Base-by-base conservation (phyloP, 495 filamentous ascomycete genomes). In the Xylaria castorea region DNA sequence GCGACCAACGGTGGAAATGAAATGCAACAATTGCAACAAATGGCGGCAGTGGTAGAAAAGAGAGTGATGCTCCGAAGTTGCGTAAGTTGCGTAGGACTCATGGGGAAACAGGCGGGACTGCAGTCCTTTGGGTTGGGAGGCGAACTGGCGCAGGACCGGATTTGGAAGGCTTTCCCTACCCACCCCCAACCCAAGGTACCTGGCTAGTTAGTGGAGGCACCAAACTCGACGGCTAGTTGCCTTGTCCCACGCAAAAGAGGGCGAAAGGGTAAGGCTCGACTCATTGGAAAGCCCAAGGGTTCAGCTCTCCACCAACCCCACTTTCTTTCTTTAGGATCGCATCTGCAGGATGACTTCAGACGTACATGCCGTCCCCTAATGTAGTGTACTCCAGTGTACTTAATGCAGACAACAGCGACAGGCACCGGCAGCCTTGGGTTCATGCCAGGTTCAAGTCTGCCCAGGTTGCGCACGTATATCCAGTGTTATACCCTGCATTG, bases 241-340 rank as follows among this genome's bases (percentile, higher is more conserved):
- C 53, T 57, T 57, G 53, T 57, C 53, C 53, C 53, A 57, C 53
- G 53, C 27, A 57, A 57, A 57, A 32, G 53, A 32, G 14, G 25
- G 25, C 12, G 20, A 18, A 57, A 7, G 18, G 11, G 62, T 14
- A 48, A 46, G 42, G 62, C 62, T 65, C 27, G 40, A 48, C 20
- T 65, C 62, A 61, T 61, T 38, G 32, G 62, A 44, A 42, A 48
- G 38, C 62, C 42, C 12, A 48, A 46, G 62, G 62, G 62, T 46
- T 65, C 62, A 65, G 42, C 62, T 65, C 38, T 42, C 32, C 38
- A 63, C 38, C 38, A 20, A 65, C 62, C 62, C 62, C 62, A 65
- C 62, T 48, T 65, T 65, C 62, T 16, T 38, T 65, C 42, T 65
- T 38, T 42, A 27, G 62, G 32, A 44, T 42, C 27, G 25, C 42